These are phyloP conservation scores for Aspergillus amoenus DNA, from an alignment of 2,329 filamentous ascomycete genomes.

Conservation along the genomic window DNA sequence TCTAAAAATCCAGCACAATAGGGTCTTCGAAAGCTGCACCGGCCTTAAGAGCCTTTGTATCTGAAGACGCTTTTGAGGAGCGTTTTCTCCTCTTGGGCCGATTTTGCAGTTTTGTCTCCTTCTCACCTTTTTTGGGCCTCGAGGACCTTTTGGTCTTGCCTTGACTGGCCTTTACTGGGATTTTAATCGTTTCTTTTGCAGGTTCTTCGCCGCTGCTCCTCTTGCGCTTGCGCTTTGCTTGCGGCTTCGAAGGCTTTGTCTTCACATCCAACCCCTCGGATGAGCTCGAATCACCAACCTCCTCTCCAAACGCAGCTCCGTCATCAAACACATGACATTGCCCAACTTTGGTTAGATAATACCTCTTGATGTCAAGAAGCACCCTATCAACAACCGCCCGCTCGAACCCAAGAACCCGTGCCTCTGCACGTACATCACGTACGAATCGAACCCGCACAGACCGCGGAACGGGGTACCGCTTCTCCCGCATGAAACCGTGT, in stretches of 20 bases:
- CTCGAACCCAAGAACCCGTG: slow-evolving; percentile 17
- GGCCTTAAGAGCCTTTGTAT: neutral
- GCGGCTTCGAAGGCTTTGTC: neutral
- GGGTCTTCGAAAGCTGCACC: neutral
- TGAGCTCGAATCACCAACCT: slow-evolving; percentile 17
- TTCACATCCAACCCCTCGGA: neutral
- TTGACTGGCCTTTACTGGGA: too few species aligned
- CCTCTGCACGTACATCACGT: slow-evolving; percentile 18
- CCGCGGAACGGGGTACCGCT: slow-evolving; percentile 16
- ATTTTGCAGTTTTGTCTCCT: neutral
- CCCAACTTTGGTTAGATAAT: slow-evolving; percentile 20
- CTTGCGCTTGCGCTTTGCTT: neutral
- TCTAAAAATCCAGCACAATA: slow-evolving; percentile 36
- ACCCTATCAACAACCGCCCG: slow-evolving; percentile 13
- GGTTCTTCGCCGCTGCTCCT: neutral
- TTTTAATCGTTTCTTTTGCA: neutral
- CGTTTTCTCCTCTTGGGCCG: neutral
- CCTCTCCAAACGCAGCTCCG: slow-evolving; percentile 21
- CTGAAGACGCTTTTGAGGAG: neutral
- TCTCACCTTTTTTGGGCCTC: neutral
- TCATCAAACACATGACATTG: neutral
- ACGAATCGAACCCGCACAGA: slow-evolving; percentile 22
- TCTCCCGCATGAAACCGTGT: slow-evolving; percentile 20
- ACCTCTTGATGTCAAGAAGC: slow-evolving; percentile 21
- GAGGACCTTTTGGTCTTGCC: neutral